Evolutionary conservation across 257 asterid genomes (phyloP).

Genomic region (Knoxia roxburghii): DNA sequence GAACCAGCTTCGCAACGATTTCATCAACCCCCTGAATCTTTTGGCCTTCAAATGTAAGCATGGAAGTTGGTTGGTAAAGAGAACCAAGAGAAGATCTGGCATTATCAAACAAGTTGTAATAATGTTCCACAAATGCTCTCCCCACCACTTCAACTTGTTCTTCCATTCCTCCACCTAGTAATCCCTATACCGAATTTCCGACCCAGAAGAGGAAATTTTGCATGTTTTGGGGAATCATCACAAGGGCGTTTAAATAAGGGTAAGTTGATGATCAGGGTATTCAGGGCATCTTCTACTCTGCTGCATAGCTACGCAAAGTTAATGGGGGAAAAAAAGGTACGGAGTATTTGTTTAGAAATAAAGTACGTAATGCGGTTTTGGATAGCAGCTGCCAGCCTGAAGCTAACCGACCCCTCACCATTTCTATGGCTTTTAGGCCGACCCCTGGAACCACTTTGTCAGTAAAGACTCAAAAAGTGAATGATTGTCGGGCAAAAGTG

Average conservation of each 20-base stretch:
- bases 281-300: slow-evolving; percentile 34
- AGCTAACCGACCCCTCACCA: slow-evolving; percentile 12
- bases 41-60: slow-evolving; percentile 58
- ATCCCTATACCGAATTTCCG: neutral
- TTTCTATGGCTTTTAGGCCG: slow-evolving; percentile 12
- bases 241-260: slow-evolving; percentile 6
- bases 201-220: neutral
- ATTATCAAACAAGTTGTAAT: slow-evolving; percentile 39
- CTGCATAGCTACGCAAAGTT: slow-evolving; percentile 45
- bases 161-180: slow-evolving; percentile 29
- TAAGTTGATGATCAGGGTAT: neutral
- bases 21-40: slow-evolving; percentile 33
- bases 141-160: slow-evolving; percentile 39
- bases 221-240: neutral
- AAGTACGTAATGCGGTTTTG: neutral
- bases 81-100: slow-evolving; percentile 30
- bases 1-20: slow-evolving; percentile 37
- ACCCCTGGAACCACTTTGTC: slow-evolving; percentile 9
- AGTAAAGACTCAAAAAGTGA: neutral
- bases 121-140: slow-evolving; percentile 48
- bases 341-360: neutral
- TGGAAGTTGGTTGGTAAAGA: slow-evolving; percentile 42
- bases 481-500: neutral
- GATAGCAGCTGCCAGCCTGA: slow-evolving; percentile 12
- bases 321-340: neutral